Base-by-base conservation (phyloP, 495 filamentous ascomycete species). In the Darksidea phi region DNA sequence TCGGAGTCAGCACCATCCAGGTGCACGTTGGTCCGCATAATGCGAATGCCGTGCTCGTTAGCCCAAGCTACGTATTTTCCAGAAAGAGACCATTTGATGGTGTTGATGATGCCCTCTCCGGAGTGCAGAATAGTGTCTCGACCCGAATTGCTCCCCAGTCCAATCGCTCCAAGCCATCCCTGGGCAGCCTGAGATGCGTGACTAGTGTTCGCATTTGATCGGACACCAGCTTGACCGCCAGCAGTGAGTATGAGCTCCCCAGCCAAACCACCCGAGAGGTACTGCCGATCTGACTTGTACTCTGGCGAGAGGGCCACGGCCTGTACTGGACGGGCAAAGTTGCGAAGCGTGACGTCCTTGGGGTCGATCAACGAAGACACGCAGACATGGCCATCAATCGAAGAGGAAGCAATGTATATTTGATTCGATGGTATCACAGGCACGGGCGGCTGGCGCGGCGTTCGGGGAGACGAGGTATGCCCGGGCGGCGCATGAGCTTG, bases 21-120 rank as follows among this genome's bases (percentile, higher is more conserved):
- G 55, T 90, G 82, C 23, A 96, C 72, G 69, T 91, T 91, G 3
- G 89, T 89, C 45, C 94, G 82, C 94, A 98, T 97, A 48, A 98
- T 91, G 72, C 96, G 96, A 68, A 96, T 91, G 0, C 94, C 94
- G 66, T 93, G 86, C 73, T 98, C 94, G 67, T 96, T 97, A 21
- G 94, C 79, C 94, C 94, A 98, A 0, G 83, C 88, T 1, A 97
- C 88, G 71, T 88, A 97, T 76, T 87, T 89, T 0, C 94, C 93
- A 0, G 91, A 90, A 54, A 90, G 70, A 0, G 91, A 96, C 90
- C 91, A 98, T 71, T 91, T 88, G 59, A 98, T 91, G 6, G 88
- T 88, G 64, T 84, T 89, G 59, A 98, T 95, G 7, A 84, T 82
- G 6, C 94, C 94, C 74, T 98, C 95, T 2, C 94, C 94, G 26